Evolutionary conservation across 371 early-diverging fungal species (phyloP).

Genomic region (Zopfochytrium polystomum): DNA sequence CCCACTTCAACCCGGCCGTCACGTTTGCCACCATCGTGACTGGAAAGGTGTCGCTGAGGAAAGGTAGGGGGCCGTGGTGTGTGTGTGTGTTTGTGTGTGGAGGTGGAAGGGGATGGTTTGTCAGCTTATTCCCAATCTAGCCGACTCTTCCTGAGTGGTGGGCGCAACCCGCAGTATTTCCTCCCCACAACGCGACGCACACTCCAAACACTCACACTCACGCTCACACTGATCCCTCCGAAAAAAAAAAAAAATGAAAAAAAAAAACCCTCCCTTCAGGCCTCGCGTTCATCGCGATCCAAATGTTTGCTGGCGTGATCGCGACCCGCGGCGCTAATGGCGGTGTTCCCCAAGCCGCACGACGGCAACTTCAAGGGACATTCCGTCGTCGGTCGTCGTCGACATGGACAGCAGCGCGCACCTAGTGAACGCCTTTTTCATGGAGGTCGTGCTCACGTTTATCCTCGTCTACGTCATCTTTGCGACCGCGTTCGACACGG

Average conservation of each 20-base stretch:
- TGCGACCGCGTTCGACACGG: conserved; percentile 70
- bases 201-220: no score
- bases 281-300: conserved; percentile 58
- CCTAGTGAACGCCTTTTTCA: conserved; percentile 50
- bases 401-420: conserved; percentile 35
- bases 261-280: no score
- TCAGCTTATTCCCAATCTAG: no score
- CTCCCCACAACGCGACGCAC: no score
- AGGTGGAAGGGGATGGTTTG: no score
- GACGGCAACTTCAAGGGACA: conserved; percentile 35
- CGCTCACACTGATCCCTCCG: no score
- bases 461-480: conserved; percentile 73
- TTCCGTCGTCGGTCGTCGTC: conserved; percentile 42
- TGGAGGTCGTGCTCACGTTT: conserved; percentile 64
- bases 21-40: conserved; percentile 67
- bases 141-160: no score
- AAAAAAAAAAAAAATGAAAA: no score
- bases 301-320: conserved; percentile 58
- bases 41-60: conserved; percentile 55
- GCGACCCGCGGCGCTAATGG: conserved; percentile 53
- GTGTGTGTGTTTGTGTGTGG: no score
- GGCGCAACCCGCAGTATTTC: no score
- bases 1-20: conserved; percentile 66
- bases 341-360: conserved; percentile 54
- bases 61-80: no score